Conservation (phyloP, 2,329 filamentous ascomycete species). For the Aspergillus fischeri region DNA sequence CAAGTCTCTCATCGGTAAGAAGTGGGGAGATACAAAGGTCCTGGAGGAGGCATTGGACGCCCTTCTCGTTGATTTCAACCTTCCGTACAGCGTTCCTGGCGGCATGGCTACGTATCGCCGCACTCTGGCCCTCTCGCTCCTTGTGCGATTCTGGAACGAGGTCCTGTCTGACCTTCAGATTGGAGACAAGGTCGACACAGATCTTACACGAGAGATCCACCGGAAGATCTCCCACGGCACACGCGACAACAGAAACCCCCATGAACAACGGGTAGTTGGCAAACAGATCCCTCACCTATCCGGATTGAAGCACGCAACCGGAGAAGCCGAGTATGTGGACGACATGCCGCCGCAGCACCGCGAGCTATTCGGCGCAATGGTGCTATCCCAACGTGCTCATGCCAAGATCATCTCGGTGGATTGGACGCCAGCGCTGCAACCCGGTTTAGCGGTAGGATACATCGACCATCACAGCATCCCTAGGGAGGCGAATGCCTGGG, state of each 20-base stretch:
- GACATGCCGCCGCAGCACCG: conserved; percentile 85
- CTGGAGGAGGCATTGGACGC: conserved; percentile 87
- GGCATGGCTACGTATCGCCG: conserved; percentile 97
- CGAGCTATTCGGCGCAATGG: conserved; percentile 81
- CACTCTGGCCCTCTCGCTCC: conserved; percentile 85
- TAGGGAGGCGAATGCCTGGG: conserved; percentile 77
- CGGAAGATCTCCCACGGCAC: conserved; percentile 72
- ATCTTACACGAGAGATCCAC: conserved; percentile 80
- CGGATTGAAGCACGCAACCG: conserved; percentile 87
- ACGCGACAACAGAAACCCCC: conserved; percentile 69
- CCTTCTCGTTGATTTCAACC: conserved; percentile 82
- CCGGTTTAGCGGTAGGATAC: conserved; percentile 77
- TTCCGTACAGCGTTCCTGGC: conserved; percentile 86
- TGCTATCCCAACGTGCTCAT: conserved; percentile 82
- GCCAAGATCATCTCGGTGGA: conserved; percentile 62
- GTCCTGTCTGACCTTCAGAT: conserved; percentile 58
- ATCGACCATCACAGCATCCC: conserved; percentile 68
- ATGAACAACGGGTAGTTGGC: conserved; percentile 77
- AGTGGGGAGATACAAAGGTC: conserved; percentile 73
- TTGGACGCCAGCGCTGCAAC: conserved; percentile 66
- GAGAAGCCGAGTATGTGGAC: conserved; percentile 93
- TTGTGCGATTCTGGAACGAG: conserved; percentile 96
- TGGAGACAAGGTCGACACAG: conserved; percentile 57
- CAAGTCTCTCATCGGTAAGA: conserved; percentile 70
- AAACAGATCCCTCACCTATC: conserved; percentile 84